Conservation (phyloP, 306 rosid genomes). For the Ziziphus jujuba region DNA sequence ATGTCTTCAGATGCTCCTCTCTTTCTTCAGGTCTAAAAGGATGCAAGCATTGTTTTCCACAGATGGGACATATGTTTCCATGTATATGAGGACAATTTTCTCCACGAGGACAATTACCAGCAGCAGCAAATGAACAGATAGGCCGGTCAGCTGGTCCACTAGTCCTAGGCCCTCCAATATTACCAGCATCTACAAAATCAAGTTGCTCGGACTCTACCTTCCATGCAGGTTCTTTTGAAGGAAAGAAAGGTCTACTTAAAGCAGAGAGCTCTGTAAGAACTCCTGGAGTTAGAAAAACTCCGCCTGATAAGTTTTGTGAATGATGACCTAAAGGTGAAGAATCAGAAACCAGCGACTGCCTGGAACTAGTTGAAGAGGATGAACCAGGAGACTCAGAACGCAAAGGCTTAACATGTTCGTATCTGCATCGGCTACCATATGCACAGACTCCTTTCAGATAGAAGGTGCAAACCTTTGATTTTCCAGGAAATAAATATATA, state of each 20-base stretch:
- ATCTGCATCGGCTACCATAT: slow-evolving; percentile 96
- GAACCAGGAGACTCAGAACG: slow-evolving; percentile 46
- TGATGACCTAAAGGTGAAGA: slow-evolving; percentile 35
- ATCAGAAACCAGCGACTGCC: slow-evolving; percentile 39
- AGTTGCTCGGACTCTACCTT: slow-evolving; percentile 38
- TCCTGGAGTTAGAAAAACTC: slow-evolving; percentile 32
- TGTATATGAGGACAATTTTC: slow-evolving; percentile 86
- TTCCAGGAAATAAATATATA: slow-evolving; percentile 13
- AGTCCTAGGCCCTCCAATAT: slow-evolving; percentile 41
- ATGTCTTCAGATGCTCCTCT: slow-evolving; percentile 74
- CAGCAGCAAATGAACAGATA: slow-evolving; percentile 96
- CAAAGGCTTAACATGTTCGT: slow-evolving; percentile 82
- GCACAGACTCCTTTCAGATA: slow-evolving; percentile 90
- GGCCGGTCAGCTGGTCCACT: slow-evolving; percentile 57
- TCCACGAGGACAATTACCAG: slow-evolving; percentile 88
- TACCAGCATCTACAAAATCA: slow-evolving; percentile 39
- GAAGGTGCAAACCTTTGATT: slow-evolving; percentile 74
- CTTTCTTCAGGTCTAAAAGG: slow-evolving; percentile 83
- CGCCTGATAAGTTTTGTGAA: slow-evolving; percentile 33
- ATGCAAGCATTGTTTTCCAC: slow-evolving; percentile 90
- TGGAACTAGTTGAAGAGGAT: slow-evolving; percentile 56
- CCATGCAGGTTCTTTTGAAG: slow-evolving; percentile 53
- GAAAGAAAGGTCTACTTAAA: slow-evolving; percentile 41
- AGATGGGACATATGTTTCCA: slow-evolving; percentile 81
- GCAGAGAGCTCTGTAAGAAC: slow-evolving; percentile 43